Conservation (phyloP, 495 filamentous ascomycete species). For the Chaetomidium leptoderma region DNA sequence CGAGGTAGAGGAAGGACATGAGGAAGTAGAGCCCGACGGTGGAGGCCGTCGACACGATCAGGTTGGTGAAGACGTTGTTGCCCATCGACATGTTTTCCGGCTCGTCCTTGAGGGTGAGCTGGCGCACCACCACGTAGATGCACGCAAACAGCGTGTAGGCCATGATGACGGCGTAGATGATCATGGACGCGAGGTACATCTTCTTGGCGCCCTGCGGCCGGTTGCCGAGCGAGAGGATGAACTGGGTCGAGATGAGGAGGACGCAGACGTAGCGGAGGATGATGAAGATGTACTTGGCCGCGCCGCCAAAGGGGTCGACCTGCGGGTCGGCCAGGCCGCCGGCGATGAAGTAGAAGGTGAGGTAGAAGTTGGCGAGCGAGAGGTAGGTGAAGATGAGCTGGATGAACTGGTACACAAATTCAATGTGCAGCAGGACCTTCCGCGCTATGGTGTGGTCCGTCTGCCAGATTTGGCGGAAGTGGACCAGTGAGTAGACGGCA, state of each 20-base stretch:
- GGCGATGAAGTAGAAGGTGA: slow-evolving; percentile 97
- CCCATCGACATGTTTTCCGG: slow-evolving; percentile 54
- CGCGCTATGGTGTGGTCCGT: slow-evolving; percentile 88
- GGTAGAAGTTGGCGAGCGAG: slow-evolving; percentile 97
- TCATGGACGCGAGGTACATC: slow-evolving; percentile 82
- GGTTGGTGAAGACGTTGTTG: slow-evolving; percentile 87
- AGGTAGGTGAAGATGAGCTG: slow-evolving; percentile 94
- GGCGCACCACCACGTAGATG: slow-evolving; percentile 78
- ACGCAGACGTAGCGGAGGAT: slow-evolving; percentile 80
- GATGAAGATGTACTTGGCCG: slow-evolving; percentile 79
- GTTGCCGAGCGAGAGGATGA: slow-evolving; percentile 98
- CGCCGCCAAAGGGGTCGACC: slow-evolving; percentile 85
- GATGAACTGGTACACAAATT: slow-evolving; percentile 93
- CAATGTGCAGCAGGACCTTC: slow-evolving; percentile 89
- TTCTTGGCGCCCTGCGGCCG: slow-evolving; percentile 92
- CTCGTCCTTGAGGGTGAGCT: slow-evolving; percentile 54
- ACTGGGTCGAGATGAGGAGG: slow-evolving; percentile 86
- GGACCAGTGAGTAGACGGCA: slow-evolving; percentile 93
- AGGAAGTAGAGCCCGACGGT: slow-evolving; percentile 95
- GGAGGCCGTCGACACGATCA: slow-evolving; percentile 82
- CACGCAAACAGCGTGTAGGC: slow-evolving; percentile 84
- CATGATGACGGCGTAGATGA: slow-evolving; percentile 91
- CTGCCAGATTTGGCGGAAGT: slow-evolving; percentile 87
- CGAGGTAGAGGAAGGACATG: slow-evolving; percentile 92
- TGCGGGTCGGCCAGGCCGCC: slow-evolving; percentile 79